These are phyloP conservation scores for Leucocoprinus birnbaumii DNA, from an alignment of 768 basidiomycete genomes.

Conservation along the genomic window DNA sequence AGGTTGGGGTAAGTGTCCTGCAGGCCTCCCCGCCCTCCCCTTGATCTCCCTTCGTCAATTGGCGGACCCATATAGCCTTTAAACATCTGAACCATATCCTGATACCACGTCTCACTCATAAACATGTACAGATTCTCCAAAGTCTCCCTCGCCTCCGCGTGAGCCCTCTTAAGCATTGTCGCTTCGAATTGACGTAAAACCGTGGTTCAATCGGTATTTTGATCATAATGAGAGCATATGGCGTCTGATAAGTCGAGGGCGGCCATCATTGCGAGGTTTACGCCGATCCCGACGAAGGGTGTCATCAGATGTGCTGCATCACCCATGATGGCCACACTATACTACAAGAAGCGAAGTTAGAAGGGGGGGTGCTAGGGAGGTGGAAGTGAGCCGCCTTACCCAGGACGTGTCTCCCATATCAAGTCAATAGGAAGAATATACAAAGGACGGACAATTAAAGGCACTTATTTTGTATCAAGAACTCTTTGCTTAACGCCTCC, in stretches of 20 bases:
- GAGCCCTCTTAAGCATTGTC: constrained; percentile 1
- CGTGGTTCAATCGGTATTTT: background rate
- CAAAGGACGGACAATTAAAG: constrained; percentile 9
- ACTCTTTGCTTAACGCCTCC: background rate
- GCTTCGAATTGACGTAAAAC: constrained; percentile 3
- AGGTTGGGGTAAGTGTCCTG: too few relatives aligned
- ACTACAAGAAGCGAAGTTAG: background rate
- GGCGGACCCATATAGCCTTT: background rate
- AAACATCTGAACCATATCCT: background rate
- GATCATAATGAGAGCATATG: background rate
- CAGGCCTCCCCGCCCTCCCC: too few relatives aligned
- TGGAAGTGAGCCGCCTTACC: too few relatives aligned
- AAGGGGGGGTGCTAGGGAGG: background rate
- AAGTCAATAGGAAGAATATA: constrained; percentile 12
- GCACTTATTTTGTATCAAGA: constrained; percentile 4
- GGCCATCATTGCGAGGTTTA: constrained; percentile 21
- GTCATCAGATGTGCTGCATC: constrained; percentile 26
- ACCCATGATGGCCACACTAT: constrained; percentile 19
- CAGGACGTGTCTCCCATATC: constrained; percentile 9
- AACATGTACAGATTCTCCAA: background rate
- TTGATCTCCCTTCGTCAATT: too few relatives aligned
- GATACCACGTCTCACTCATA: background rate
- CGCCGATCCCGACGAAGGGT: constrained; percentile 22
- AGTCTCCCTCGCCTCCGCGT: background rate
- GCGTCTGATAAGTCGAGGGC: constrained; percentile 17